Evolutionary conservation across 768 basidiomycete species (phyloP).

Genomic region (Lactarius quietus): DNA sequence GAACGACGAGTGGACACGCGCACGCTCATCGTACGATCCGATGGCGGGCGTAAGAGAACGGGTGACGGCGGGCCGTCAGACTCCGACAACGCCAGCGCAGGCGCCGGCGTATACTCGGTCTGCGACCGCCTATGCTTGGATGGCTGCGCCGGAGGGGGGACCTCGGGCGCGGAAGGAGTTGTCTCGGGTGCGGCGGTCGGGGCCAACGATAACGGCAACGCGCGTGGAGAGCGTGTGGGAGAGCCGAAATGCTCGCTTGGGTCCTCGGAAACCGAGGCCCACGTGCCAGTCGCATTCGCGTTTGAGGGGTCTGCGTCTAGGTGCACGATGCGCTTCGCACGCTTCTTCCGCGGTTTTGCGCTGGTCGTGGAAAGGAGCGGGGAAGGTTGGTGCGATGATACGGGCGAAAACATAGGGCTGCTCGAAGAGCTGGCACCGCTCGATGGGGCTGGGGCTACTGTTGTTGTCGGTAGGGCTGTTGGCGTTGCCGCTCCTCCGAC

Average conservation of each 20-base stretch:
- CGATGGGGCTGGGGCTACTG: constrained; percentile 1
- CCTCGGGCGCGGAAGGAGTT: no score
- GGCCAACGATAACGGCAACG: constrained; percentile 1
- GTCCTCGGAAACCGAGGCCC: constrained; percentile 28
- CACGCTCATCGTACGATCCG: constrained; percentile 24
- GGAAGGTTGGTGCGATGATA: constrained; percentile 42
- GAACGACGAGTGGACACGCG: constrained; percentile 35
- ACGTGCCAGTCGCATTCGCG: constrained; percentile 34
- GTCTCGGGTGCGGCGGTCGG: constrained; percentile 13
- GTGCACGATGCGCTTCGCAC: constrained; percentile 70
- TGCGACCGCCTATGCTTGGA: constrained; percentile 26
- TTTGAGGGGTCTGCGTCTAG: constrained; percentile 50
- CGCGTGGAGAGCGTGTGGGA: constrained; percentile 2
- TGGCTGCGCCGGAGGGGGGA: no score
- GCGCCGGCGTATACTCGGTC: constrained; percentile 14
- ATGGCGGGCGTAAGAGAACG: constrained; percentile 26
- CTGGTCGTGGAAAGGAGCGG: constrained; percentile 41
- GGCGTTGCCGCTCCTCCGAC: constrained; percentile 39
- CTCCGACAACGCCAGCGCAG: constrained; percentile 3
- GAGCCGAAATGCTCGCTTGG: not conserved
- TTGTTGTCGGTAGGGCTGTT: not conserved
- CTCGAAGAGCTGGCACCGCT: constrained; percentile 21
- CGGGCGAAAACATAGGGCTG: constrained; percentile 34
- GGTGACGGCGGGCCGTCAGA: constrained; percentile 12
- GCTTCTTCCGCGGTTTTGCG: constrained; percentile 55